Percentiles rank a stretch among this genome's conserved stretches.
Conservation (phyloP, 495 filamentous ascomycete species). For the Jackrogersella minutella region DNA sequence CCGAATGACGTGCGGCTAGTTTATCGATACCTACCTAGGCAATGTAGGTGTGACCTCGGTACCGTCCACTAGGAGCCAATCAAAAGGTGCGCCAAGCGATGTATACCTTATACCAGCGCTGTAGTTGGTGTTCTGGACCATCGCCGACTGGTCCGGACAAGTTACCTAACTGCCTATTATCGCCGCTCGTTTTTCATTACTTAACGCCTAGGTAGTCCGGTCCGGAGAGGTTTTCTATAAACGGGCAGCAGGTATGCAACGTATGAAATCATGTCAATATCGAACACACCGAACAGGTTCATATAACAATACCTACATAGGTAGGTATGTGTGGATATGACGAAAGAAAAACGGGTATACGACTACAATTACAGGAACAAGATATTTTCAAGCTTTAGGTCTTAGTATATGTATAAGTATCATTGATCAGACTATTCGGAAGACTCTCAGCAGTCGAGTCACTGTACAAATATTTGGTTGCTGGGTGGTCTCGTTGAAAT, state of each 20-base stretch:
- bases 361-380: neutral
- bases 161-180: neutral
- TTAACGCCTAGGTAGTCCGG: neutral
- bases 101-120: too few relatives aligned
- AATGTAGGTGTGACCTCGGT: too few relatives aligned
- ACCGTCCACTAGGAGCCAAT: constrained; percentile 14
- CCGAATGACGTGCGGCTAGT: constrained; percentile 30
- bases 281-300: too few relatives aligned
- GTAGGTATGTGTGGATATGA: too few relatives aligned
- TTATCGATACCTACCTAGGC: constrained; percentile 39
- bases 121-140: constrained; percentile 24
- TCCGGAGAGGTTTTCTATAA: neutral
- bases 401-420: too few relatives aligned
- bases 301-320: too few relatives aligned
- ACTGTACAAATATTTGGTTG: neutral
- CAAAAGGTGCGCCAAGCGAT: constrained; percentile 1
- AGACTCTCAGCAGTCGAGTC: neutral
- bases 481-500: neutral
- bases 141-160: neutral
- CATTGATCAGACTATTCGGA: neutral
- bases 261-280: too few relatives aligned
- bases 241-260: too few relatives aligned
- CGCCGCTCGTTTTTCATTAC: neutral
- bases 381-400: too few relatives aligned
- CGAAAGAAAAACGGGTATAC: too few relatives aligned